phyloP scores from a whole-genome alignment of 2,329 filamentous ascomycete species.

The Botrytis medusae region DNA sequence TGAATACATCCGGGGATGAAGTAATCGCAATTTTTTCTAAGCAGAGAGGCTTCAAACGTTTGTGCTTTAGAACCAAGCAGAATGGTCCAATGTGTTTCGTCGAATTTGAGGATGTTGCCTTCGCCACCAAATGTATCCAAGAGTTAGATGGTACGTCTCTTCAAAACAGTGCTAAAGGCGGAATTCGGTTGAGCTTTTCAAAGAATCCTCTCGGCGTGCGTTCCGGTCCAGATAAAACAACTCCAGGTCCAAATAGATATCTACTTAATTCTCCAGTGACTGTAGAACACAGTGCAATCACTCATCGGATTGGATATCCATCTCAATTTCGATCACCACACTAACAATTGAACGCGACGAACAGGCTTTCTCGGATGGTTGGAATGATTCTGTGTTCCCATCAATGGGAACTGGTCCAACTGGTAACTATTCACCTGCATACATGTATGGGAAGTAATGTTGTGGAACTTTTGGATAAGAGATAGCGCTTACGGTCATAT shows the following conservation, averaged over 20 bases:
- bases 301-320: conserved; percentile 52
- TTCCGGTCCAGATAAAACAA: conserved; percentile 73
- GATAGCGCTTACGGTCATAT: too few species aligned
- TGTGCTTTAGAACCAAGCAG: conserved; percentile 91
- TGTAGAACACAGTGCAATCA: conserved; percentile 13
- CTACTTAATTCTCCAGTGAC: too few species aligned
- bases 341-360: too few species aligned
- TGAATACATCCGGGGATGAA: conserved; percentile 91
- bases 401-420: conserved; percentile 38
- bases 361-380: conserved; percentile 17
- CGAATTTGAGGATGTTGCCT: conserved; percentile 91
- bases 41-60: conserved; percentile 89
- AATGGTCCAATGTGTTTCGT: conserved; percentile 99
- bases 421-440: conserved; percentile 38
- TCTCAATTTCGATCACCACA: too few species aligned
- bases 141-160: conserved; percentile 84
- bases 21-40: conserved; percentile 90
- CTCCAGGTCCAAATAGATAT: too few species aligned
- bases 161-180: conserved; percentile 90
- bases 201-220: conserved; percentile 95
- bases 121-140: conserved; percentile 85
- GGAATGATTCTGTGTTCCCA: conserved; percentile 34
- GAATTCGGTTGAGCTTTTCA: conserved; percentile 92
- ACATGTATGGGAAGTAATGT: conserved; percentile 38
- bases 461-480: too few species aligned